These are phyloP conservation scores for Amborella trichopoda DNA, from an alignment of 164 flowering plant genomes.

Conservation along the genomic window DNA sequence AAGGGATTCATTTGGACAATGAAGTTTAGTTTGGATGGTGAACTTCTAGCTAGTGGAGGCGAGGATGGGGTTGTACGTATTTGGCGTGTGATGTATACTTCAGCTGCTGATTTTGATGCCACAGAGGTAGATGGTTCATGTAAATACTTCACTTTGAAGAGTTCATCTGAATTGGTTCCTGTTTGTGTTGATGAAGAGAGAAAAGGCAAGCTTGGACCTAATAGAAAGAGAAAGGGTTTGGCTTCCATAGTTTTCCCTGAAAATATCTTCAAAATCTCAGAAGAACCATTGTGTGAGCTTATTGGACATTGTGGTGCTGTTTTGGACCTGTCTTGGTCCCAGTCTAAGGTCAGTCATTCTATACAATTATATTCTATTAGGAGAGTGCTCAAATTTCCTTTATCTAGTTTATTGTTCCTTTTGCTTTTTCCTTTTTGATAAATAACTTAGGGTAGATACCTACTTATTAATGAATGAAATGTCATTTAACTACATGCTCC, in stretches of 20 bases:
- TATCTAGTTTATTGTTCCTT: no score
- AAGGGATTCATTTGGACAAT: conserved; percentile 65
- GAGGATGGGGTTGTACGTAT: conserved; percentile 74
- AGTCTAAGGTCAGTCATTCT: conserved; percentile 54
- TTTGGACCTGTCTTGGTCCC: conserved; percentile 92
- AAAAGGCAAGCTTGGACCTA: conserved; percentile 20
- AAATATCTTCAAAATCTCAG: conserved; percentile 59
- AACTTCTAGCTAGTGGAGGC: conserved; percentile 80
- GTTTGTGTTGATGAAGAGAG: conserved; percentile 44
- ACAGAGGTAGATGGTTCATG: conserved; percentile 64
- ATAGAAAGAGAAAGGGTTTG: conserved; percentile 49
- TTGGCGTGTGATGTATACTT: conserved; percentile 75
- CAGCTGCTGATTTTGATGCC: conserved; percentile 33
- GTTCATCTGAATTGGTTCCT: conserved; percentile 57
- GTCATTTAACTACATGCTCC: no score
- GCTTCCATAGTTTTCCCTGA: conserved; percentile 80
- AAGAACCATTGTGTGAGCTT: conserved; percentile 79
- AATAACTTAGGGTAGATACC: no score
- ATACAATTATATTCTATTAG: no score
- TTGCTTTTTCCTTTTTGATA: no score
- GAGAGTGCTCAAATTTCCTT: no score
- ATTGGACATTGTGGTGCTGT: conserved; percentile 65
- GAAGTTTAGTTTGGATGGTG: conserved; percentile 93
- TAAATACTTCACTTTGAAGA: conserved; percentile 58
- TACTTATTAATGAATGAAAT: no score